A percentile compares a stretch with the other conserved stretches of the same genome.
Conservation (phyloP, 257 asterid species). For the Handroanthus guayacan region DNA sequence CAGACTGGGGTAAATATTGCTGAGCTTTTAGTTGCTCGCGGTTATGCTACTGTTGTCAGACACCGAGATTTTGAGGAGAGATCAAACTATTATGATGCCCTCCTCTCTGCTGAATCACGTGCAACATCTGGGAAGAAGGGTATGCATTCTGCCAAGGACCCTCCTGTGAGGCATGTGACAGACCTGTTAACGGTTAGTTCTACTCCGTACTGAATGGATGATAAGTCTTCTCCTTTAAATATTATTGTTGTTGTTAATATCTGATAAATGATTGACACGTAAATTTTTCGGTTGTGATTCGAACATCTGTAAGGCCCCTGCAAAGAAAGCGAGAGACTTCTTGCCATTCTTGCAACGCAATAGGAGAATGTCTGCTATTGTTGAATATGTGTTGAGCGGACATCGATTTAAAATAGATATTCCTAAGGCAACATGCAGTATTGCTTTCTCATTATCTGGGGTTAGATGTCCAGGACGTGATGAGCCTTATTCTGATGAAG, state of each 20-base stretch:
- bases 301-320: conserved; percentile 58
- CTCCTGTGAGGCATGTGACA: conserved; percentile 85
- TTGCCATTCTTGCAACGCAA: conserved; percentile 89
- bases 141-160: conserved; percentile 83
- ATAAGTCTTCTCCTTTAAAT: conserved; percentile 7
- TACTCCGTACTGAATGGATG: conserved; percentile 15
- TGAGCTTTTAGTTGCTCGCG: conserved; percentile 91
- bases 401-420: conserved; percentile 85
- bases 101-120: conserved; percentile 89
- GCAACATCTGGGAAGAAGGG: conserved; percentile 92
- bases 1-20: conserved; percentile 74
- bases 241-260: conserved; percentile 18
- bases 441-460: conserved; percentile 93
- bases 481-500: conserved; percentile 92
- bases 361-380: conserved; percentile 91
- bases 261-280: neutral
- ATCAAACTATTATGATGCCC: conserved; percentile 87
- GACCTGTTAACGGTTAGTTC: conserved; percentile 83
- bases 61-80: conserved; percentile 99
- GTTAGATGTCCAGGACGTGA: conserved; percentile 98
- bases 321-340: conserved; percentile 89
- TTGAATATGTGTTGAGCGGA: conserved; percentile 96
- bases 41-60: conserved; percentile 88
- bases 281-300: neutral
- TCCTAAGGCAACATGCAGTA: conserved; percentile 94